Evolutionary conservation across 805 yeast species (phyloP).

Genomic region (Candida broadrunensis): DNA sequence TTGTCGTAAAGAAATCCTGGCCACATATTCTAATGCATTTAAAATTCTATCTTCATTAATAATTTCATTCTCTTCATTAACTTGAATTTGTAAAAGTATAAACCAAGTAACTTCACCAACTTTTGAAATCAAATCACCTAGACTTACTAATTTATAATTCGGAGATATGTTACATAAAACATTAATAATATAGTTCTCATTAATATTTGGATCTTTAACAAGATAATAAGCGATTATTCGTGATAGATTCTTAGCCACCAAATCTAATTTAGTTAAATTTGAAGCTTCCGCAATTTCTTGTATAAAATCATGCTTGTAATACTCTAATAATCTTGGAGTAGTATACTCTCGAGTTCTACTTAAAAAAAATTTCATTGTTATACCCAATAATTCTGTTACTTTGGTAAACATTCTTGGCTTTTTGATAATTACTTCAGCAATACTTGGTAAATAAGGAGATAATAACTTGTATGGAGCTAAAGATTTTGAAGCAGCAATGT

Average conservation of each 20-base stretch:
- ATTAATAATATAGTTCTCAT: slow-evolving; percentile 48
- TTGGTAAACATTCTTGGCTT: slow-evolving; percentile 54
- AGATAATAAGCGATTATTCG: slow-evolving; percentile 58
- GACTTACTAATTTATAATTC: slow-evolving; percentile 31
- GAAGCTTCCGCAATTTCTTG: slow-evolving; percentile 57
- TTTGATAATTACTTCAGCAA: slow-evolving; percentile 63
- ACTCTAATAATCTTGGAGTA: slow-evolving; percentile 71
- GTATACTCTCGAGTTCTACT: slow-evolving; percentile 69
- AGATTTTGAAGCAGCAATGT: slow-evolving; percentile 53
- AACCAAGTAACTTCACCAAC: slow-evolving; percentile 40
- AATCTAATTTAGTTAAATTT: slow-evolving; percentile 41
- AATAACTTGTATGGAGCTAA: slow-evolving; percentile 76
- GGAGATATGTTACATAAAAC: slow-evolving; percentile 55
- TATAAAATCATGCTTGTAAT: slow-evolving; percentile 60
- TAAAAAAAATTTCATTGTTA: slow-evolving; percentile 60
- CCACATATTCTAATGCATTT: slow-evolving; percentile 42
- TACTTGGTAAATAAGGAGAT: slow-evolving; percentile 73
- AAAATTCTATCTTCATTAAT: slow-evolving; percentile 32
- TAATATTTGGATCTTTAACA: slow-evolving; percentile 46
- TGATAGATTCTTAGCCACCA: slow-evolving; percentile 49
- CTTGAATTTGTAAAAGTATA: slow-evolving; percentile 28
- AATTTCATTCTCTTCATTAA: slow-evolving; percentile 24
- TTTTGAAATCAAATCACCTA: slow-evolving; percentile 33
- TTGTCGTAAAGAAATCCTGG: slow-evolving; percentile 21
- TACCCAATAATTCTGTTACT: slow-evolving; percentile 63